Conservation (phyloP, 257 asterid species). For the Solanum appendiculatum region DNA sequence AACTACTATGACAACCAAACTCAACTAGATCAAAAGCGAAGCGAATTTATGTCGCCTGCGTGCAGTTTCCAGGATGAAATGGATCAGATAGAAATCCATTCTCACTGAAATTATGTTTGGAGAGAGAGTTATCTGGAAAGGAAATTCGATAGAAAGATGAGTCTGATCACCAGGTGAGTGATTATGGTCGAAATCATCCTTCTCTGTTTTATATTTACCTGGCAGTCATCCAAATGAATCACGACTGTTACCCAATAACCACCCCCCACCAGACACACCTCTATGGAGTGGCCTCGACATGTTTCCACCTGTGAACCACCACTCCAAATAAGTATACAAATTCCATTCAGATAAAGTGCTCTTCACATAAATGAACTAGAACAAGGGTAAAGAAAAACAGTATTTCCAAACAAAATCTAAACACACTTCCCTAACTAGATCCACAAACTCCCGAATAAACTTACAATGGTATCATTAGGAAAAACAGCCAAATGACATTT, state of each 20-base stretch:
- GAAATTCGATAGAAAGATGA: slow-evolving; percentile 35
- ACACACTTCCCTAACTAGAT: slow-evolving; percentile 9
- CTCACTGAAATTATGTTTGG: slow-evolving; percentile 41
- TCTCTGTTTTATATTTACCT: slow-evolving; percentile 59
- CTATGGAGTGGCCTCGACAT: slow-evolving; percentile 89
- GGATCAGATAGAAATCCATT: slow-evolving; percentile 64
- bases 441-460: not conserved
- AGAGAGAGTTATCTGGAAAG: slow-evolving; percentile 41
- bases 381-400: not conserved
- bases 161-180: slow-evolving; percentile 27
- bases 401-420: slow-evolving; percentile 3
- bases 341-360: not conserved
- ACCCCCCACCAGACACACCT: slow-evolving; percentile 53
- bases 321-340: slow-evolving; percentile 6
- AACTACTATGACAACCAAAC: no score
- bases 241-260: slow-evolving; percentile 34
- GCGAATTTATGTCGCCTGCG: slow-evolving; percentile 49
- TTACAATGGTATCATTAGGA: not conserved
- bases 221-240: slow-evolving; percentile 62
- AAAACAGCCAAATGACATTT: not conserved
- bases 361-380: not conserved
- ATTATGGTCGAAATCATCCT: slow-evolving; percentile 45
- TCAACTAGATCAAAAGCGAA: no score
- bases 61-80: slow-evolving; percentile 40
- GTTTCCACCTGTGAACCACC: slow-evolving; percentile 36